Percentiles rank a stretch among this genome's conserved stretches.
These are phyloP conservation scores for Salix dunnii DNA, from an alignment of 345 rosid species.

Conservation along the genomic window DNA sequence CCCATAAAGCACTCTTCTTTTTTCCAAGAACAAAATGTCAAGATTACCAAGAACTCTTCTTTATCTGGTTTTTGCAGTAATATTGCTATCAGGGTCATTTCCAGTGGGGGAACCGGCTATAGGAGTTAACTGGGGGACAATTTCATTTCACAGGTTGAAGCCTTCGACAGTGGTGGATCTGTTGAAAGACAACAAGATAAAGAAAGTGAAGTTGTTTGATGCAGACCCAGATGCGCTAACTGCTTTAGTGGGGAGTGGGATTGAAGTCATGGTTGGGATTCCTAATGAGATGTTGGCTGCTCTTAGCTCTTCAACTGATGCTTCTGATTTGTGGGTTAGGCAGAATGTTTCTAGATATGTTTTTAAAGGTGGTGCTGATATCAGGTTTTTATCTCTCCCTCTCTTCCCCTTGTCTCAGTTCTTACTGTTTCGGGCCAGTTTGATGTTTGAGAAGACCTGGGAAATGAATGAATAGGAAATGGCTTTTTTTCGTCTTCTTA, in stretches of 20 bases:
- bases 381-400: slow-evolving; percentile 45
- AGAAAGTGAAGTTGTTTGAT: slow-evolving; percentile 83
- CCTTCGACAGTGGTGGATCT: slow-evolving; percentile 96
- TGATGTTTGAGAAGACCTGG: neutral
- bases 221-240: slow-evolving; percentile 58
- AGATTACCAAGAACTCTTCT: slow-evolving; percentile 15
- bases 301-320: slow-evolving; percentile 47
- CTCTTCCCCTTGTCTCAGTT: neutral
- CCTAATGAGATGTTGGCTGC: slow-evolving; percentile 74
- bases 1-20: neutral
- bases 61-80: neutral
- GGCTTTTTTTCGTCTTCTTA: neutral
- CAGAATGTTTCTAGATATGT: slow-evolving; percentile 74
- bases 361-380: slow-evolving; percentile 73
- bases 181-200: slow-evolving; percentile 64
- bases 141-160: slow-evolving; percentile 59
- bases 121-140: slow-evolving; percentile 93
- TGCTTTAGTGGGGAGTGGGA: slow-evolving; percentile 73
- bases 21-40: slow-evolving; percentile 21
- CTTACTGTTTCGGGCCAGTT: neutral
- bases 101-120: slow-evolving; percentile 51
- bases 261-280: slow-evolving; percentile 83
- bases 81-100: slow-evolving; percentile 20
- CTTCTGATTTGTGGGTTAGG: slow-evolving; percentile 73
- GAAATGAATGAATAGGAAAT: neutral